These are phyloP conservation scores for Salix purpurea DNA, from an alignment of 345 rosid genomes.

Conservation along the genomic window DNA sequence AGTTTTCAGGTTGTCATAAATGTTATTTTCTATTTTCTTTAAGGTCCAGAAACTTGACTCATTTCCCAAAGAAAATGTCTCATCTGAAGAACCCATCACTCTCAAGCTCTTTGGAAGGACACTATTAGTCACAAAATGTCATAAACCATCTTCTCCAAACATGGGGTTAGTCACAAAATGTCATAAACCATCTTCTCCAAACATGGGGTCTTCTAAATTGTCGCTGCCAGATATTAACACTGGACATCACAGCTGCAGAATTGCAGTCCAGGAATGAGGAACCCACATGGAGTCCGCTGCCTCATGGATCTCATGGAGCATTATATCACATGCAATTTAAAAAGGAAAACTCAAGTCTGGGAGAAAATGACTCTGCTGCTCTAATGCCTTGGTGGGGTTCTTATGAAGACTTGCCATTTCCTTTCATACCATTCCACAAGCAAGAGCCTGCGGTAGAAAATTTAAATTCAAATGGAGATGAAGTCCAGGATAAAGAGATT, in stretches of 20 bases:
- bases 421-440: slow-evolving; percentile 11
- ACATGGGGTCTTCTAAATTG: slow-evolving; percentile 10
- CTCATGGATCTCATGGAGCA: slow-evolving; percentile 4
- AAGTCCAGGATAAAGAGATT: slow-evolving; percentile 23
- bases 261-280: slow-evolving; percentile 4
- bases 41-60: slow-evolving; percentile 35
- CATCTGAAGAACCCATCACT: slow-evolving; percentile 24
- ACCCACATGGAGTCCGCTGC: slow-evolving; percentile 5
- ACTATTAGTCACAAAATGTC: slow-evolving; percentile 41
- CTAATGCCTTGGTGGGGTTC: slow-evolving; percentile 19
- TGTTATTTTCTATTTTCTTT: slow-evolving; percentile 12
- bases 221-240: slow-evolving; percentile 4
- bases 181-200: too few species aligned
- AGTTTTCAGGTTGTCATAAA: not conserved
- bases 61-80: slow-evolving; percentile 18
- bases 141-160: slow-evolving; percentile 29
- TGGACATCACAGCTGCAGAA: slow-evolving; percentile 19
- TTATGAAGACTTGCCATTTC: slow-evolving; percentile 20
- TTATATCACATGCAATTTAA: slow-evolving; percentile 14
- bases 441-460: not conserved
- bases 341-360: slow-evolving; percentile 3
- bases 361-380: slow-evolving; percentile 13
- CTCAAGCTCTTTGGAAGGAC: slow-evolving; percentile 70
- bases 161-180: too few species aligned
- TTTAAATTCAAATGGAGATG: slow-evolving; percentile 11